Evolutionary conservation across 2,329 filamentous ascomycete species (phyloP), one percentile per base, ranked within the genome.

Genomic region (Pseudogymnoascus sp.): DNA sequence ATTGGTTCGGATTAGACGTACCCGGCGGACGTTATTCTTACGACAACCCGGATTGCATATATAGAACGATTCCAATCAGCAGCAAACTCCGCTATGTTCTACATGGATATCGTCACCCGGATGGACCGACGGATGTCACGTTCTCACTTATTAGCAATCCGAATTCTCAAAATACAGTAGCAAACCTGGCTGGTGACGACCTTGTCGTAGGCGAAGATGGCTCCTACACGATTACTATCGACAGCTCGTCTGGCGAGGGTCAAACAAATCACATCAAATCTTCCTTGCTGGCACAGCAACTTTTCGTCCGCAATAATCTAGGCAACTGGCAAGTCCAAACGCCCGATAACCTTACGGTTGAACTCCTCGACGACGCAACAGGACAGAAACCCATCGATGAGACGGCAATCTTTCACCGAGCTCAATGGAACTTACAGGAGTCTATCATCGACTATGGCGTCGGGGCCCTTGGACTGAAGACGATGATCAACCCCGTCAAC

Each of bases 241-340:
- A 31, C 46, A 53, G 46, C 26, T 53, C 46, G n/a, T 53, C 46
- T 31, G 46, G 46, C 19, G 46, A 53, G 46, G 46, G 46, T 17
- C 46, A 53, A 53, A 11, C 15, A 53, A 53, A 53, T 19, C 46
- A 53, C n/a, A 53, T 53, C 15, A 53, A 53, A 53, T 53, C 46
- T 2, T 11, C 46, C 9, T 53, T 53, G n/a, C 46, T 53, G n/a
- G 46, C 46, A 29, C 15, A 53, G 46, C 46, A 53, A 31, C 46
- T 53, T 11, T 53, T 53, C 46, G 46, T 53, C n/a, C 46, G 46
- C n/a, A 53, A 53, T 31, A 53, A 53, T 2, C 4, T 53, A 4
- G 46, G 46, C 9, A 17, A 53, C 7, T 31, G 46, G 46, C 7
- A 2, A 9, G 46, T 53, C 26, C 46, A 53, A 17, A 53, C 2